Conservation (phyloP, 2,329 filamentous ascomycete species). For the Exophiala xenobiotica region DNA sequence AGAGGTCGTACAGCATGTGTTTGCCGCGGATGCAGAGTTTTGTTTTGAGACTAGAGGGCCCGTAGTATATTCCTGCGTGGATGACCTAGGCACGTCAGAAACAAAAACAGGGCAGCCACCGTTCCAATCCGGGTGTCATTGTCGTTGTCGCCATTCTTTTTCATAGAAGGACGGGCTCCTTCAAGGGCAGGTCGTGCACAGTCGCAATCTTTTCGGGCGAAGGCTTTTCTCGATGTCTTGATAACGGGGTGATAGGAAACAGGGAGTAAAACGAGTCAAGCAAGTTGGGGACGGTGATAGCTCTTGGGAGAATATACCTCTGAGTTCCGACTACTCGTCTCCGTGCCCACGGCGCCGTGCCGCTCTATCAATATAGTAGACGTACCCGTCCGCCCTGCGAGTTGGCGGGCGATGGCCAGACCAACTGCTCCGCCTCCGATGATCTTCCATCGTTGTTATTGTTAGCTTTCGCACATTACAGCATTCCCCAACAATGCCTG, state of each 20-base stretch:
- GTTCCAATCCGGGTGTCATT: too few relatives aligned
- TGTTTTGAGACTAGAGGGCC: slow-evolving; percentile 72
- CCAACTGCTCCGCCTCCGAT: slow-evolving; percentile 75
- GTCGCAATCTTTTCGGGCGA: too few relatives aligned
- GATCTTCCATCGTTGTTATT: slow-evolving; percentile 40
- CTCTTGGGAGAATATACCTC: slow-evolving; percentile 54
- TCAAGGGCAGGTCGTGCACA: too few relatives aligned
- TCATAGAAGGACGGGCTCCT: too few relatives aligned
- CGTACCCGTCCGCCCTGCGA: slow-evolving; percentile 60
- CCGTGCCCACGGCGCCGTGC: slow-evolving; percentile 71
- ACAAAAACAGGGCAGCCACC: too few relatives aligned
- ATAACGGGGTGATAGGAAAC: too few relatives aligned
- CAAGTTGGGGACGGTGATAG: too few relatives aligned
- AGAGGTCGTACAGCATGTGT: slow-evolving; percentile 75
- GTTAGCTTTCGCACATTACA: slow-evolving; percentile 1
- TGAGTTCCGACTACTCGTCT: slow-evolving; percentile 87
- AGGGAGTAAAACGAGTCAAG: too few relatives aligned
- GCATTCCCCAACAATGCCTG: neutral
- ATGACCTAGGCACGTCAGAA: slow-evolving; percentile 81
- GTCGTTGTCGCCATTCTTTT: too few relatives aligned
- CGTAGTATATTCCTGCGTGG: slow-evolving; percentile 93
- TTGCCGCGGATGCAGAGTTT: slow-evolving; percentile 76
- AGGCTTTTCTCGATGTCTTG: too few relatives aligned
- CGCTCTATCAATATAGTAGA: slow-evolving; percentile 79
- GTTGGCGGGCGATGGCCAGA: slow-evolving; percentile 71